Evolutionary conservation across 1,284 basidiomycete species (phyloP).

Genomic region (Boletellus dicymbophilus): DNA sequence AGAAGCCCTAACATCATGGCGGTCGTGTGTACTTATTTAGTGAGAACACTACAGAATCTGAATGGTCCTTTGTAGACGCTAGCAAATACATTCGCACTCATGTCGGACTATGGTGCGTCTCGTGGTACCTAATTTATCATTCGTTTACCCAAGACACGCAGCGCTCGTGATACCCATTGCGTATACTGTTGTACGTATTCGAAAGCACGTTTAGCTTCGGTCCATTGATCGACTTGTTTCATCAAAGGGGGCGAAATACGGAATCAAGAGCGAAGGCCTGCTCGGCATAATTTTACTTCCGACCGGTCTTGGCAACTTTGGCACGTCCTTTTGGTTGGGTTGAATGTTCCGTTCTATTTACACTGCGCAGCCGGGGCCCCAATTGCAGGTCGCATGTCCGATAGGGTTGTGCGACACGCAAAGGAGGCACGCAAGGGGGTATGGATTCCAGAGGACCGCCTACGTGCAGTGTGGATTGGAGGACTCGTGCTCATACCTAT

Average conservation of each 20-base stretch:
- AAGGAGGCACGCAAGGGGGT: constrained; percentile 48
- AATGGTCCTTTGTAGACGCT: constrained; percentile 37
- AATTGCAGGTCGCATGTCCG: constrained; percentile 53
- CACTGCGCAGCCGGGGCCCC: constrained; percentile 49
- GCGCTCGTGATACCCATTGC: constrained; percentile 38
- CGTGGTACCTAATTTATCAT: neutral
- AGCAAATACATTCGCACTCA: constrained; percentile 37
- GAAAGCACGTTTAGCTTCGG: constrained; percentile 9
- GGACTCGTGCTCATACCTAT: constrained; percentile 42
- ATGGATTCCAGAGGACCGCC: constrained; percentile 62
- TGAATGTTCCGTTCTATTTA: neutral
- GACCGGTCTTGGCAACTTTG: constrained; percentile 60
- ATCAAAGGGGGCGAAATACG: constrained; percentile 53
- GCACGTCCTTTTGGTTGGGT: constrained; percentile 31
- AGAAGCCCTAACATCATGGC: constrained; percentile 59
- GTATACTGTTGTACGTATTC: constrained; percentile 31
- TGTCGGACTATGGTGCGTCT: constrained; percentile 46
- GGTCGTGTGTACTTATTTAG: constrained; percentile 48
- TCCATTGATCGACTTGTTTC: neutral
- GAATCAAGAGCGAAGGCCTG: constrained; percentile 58
- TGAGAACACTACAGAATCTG: neutral
- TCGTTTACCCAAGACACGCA: constrained; percentile 10
- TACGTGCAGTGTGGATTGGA: constrained; percentile 50
- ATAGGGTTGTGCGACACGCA: constrained; percentile 46
- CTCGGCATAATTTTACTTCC: constrained; percentile 65